Conservation (phyloP, 179 eudicot genomes). For the Drosera spatulata region DNA sequence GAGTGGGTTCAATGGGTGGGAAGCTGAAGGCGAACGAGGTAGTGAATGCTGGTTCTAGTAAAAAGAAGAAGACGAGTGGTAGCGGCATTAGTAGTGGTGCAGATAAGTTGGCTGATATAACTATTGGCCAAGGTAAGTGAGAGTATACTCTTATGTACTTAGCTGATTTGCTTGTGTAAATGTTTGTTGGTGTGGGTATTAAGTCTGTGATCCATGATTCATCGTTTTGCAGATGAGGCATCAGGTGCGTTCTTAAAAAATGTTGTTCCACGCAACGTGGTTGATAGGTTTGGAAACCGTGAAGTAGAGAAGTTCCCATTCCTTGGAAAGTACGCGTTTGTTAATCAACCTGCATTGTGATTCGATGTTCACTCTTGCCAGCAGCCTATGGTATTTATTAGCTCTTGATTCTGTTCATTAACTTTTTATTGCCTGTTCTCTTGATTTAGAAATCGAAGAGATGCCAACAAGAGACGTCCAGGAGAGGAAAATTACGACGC, state of each 20-base stretch:
- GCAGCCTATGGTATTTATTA: no score
- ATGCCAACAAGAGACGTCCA: slow-evolving; percentile 61
- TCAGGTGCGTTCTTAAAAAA: slow-evolving; percentile 16
- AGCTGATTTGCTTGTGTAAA: no score
- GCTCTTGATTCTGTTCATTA: no score
- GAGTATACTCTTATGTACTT: no score
- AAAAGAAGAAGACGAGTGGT: slow-evolving; percentile 40
- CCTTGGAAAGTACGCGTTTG: slow-evolving; percentile 63
- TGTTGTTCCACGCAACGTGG: slow-evolving; percentile 22
- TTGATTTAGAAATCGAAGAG: slow-evolving; percentile 55
- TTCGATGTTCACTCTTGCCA: not conserved
- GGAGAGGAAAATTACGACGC: slow-evolving; percentile 73
- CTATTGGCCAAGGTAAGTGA: not conserved
- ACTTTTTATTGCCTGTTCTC: not conserved
- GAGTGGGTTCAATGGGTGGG: slow-evolving; percentile 8
- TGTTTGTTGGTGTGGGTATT: no score
- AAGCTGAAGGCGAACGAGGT: slow-evolving; percentile 26
- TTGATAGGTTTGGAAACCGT: slow-evolving; percentile 71
- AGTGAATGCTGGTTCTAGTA: slow-evolving; percentile 19
- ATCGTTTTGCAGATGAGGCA: slow-evolving; percentile 32
- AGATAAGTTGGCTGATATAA: slow-evolving; percentile 19
- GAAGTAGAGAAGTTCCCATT: slow-evolving; percentile 67
- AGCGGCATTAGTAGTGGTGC: slow-evolving; percentile 16
- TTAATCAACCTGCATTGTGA: not conserved
- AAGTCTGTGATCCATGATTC: no score